Evolutionary conservation across 768 basidiomycete species (phyloP), one percentile per base, ranked within the genome.

Genomic region (Amanita polypyramis): DNA sequence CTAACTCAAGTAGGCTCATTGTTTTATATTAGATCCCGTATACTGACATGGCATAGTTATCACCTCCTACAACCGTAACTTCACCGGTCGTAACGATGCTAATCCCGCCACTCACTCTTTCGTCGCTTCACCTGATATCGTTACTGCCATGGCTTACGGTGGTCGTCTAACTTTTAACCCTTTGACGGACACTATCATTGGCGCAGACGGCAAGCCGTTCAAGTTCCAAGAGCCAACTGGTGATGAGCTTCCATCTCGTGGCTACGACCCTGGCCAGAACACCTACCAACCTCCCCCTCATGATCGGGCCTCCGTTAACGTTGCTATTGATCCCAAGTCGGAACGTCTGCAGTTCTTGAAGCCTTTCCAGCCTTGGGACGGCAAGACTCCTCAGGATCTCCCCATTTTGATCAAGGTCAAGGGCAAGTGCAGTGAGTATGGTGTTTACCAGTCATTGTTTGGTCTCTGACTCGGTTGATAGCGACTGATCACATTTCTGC

Each of bases 41-140:
- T 21, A n/a, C 6, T 23, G 30, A 34, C 30, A 25, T 7, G 12
- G 7, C 4, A 60, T 40, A 91, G 88, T 98, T 75, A 90, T 99
- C 69, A 95, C 95, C 45, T 97, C 94, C 15, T 99, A 99, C 80
- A 99, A 99, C 82, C 94, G 96, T 65, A 99, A 99, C 83, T 99
- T 99, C 75, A 98, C 96, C 56, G 96, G 95, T 50, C 92, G 96
- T 62, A 99, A 99, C 67, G 96, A 98, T 60, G 94, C 96, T 58
- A 98, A 99, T 80, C 93, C 95, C 17, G 93, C 93, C 53, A 99
- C 96, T 27, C 96, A 98, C 68, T 89, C 91, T 42, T 95, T 94
- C 61, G 91, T 95, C 60, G 84, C 91, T 34, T 92, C 91, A 29
- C 91, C 89, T 36, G 89, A 96, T 59, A 71, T 99, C 63, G 95